Conservation (phyloP, 108 stramenopile genomes). For the Phaeodactylum tricornutum region DNA sequence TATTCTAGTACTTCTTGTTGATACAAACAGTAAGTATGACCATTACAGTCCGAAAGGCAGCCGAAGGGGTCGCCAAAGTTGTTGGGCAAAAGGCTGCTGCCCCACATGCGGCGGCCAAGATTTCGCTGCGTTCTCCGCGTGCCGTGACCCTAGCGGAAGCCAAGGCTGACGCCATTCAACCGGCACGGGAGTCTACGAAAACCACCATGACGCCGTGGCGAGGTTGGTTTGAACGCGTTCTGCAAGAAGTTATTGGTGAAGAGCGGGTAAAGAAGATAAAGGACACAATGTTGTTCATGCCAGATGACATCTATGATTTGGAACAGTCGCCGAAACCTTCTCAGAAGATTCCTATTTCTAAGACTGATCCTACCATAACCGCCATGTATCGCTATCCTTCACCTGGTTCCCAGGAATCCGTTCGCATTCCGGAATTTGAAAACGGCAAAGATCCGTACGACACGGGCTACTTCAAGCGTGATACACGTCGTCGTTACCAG, state of each 20-base stretch:
- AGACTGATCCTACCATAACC: conserved; percentile 30
- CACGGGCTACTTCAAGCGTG: conserved; percentile 73
- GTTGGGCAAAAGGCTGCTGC: conserved; percentile 8
- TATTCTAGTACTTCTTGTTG: too few species aligned
- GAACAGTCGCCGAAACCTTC: conserved; percentile 48
- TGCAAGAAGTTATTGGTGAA: conserved; percentile 49
- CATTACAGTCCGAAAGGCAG: conserved; percentile 26
- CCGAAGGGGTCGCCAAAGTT: conserved; percentile 19
- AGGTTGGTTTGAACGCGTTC: conserved; percentile 62
- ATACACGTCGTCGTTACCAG: conserved; percentile 64
- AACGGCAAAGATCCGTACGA: conserved; percentile 72
- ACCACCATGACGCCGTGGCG: conserved; percentile 81
- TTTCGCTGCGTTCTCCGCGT: conserved; percentile 20
- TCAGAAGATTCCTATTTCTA: conserved; percentile 35
- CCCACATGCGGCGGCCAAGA: not conserved
- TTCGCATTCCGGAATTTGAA: conserved; percentile 40
- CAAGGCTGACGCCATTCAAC: conserved; percentile 24
- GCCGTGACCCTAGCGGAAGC: conserved; percentile 38
- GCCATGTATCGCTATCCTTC: conserved; percentile 62
- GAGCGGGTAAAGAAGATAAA: conserved; percentile 36
- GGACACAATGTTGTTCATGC: conserved; percentile 45
- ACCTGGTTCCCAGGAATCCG: conserved; percentile 71
- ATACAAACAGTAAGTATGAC: too few species aligned
- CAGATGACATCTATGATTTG: conserved; percentile 48
- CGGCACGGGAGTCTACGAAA: conserved; percentile 34